Conservation (phyloP, 2,329 filamentous ascomycete species). For the Phyllosticta citriasiana region DNA sequence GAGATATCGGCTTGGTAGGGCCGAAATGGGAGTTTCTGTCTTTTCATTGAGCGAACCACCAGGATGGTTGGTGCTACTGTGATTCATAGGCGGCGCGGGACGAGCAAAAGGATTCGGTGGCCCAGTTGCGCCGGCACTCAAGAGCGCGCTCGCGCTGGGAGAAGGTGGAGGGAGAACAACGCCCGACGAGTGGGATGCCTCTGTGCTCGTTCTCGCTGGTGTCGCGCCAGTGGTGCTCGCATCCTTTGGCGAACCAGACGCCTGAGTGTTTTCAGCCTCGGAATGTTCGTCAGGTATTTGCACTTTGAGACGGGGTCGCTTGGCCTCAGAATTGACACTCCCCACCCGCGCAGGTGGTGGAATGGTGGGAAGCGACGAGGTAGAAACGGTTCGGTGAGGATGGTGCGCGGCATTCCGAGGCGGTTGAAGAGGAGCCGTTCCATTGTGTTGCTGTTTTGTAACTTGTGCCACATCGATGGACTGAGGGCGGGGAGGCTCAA, state of each 20-base stretch:
- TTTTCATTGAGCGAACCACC: constrained; percentile 27
- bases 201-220: constrained; percentile 42
- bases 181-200: constrained; percentile 52
- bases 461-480: constrained; percentile 54
- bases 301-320: constrained; percentile 77
- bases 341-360: constrained; percentile 69
- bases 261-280: constrained; percentile 65
- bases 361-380: constrained; percentile 58
- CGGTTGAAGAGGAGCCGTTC: constrained; percentile 47
- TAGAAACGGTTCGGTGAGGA: constrained; percentile 43
- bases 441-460: constrained; percentile 35
- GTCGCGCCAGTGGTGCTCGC: constrained; percentile 51
- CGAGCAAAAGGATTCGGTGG: constrained; percentile 94
- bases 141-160: constrained; percentile 71
- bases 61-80: constrained; percentile 25
- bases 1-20: constrained; percentile 83
- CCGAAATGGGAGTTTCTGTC: constrained; percentile 79
- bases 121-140: constrained; percentile 84
- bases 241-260: constrained; percentile 55
- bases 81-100: constrained; percentile 62
- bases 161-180: constrained; percentile 89
- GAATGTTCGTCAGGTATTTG: constrained; percentile 91
- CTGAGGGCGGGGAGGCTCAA: constrained; percentile 44
- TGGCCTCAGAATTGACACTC: constrained; percentile 57
- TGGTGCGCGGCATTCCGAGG: constrained; percentile 18